These are phyloP conservation scores for Quercus lobata DNA, from an alignment of 331 rosid genomes.

Conservation along the genomic window DNA sequence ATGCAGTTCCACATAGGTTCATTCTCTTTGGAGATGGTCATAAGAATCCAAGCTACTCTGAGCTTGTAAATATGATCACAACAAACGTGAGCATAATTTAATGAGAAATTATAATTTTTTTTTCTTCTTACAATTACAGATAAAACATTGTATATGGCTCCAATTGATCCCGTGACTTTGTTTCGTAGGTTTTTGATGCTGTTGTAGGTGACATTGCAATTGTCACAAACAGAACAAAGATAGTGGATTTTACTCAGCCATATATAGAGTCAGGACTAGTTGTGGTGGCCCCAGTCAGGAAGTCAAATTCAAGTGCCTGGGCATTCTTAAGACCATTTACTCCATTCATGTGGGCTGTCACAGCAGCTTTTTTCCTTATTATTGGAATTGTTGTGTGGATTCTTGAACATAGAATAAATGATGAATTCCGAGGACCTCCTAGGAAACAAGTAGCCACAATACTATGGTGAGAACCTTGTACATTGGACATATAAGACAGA, in stretches of 20 bases:
- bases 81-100: not conserved
- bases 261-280: slow-evolving; percentile 5
- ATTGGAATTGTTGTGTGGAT: not conserved
- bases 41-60: not conserved
- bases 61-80: not conserved
- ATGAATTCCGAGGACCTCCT: not conserved
- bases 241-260: not conserved
- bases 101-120: not conserved
- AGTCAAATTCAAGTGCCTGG: not conserved
- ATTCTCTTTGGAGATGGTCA: not conserved
- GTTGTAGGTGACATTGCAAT: slow-evolving; percentile 2
- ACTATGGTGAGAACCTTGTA: not conserved
- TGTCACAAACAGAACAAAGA: slow-evolving; percentile 2
- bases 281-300: not conserved
- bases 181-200: not conserved
- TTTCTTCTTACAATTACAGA: not conserved
- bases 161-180: not conserved
- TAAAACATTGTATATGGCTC: not conserved
- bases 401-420: slow-evolving; percentile 6
- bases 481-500: not conserved
- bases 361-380: not conserved
- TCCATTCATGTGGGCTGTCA: not conserved
- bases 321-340: not conserved
- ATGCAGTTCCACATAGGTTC: not conserved
- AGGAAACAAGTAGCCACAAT: not conserved